Percentiles rank a stretch among this genome's conserved stretches.
Conservation (phyloP, 495 filamentous ascomycete species). For the Thermochaetoides thermophila region DNA sequence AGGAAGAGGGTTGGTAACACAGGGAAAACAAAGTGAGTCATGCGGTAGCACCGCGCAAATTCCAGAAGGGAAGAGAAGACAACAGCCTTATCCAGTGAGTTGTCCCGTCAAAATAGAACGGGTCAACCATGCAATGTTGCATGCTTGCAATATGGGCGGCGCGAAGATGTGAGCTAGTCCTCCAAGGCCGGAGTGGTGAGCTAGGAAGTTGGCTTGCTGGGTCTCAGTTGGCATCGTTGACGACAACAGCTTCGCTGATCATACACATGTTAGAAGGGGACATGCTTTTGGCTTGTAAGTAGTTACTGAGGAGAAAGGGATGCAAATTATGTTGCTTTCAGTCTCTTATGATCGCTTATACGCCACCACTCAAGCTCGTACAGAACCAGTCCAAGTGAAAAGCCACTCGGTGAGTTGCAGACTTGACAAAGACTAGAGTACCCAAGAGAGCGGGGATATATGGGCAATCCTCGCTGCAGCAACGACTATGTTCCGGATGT, state of each 20-base stretch:
- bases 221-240: conserved; percentile 6
- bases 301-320: conserved; percentile 79
- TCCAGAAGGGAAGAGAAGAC: conserved; percentile 28
- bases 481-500: conserved; percentile 36
- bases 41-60: conserved; percentile 25
- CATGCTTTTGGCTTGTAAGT: no score
- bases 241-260: conserved; percentile 24
- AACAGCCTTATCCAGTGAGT: conserved; percentile 40
- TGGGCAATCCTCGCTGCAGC: conserved; percentile 46
- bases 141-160: conserved; percentile 28
- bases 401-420: conserved; percentile 3
- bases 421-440: conserved; percentile 14
- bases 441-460: conserved; percentile 27
- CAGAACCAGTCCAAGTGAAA: no score
- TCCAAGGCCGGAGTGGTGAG: no score
- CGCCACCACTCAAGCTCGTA: no score
- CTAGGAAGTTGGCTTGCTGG: background rate
- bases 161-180: conserved; percentile 37
- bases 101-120: conserved; percentile 24
- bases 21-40: conserved; percentile 34
- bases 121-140: conserved; percentile 29
- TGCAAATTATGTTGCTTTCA: conserved; percentile 34
- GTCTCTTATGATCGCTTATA: no score
- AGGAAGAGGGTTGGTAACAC: conserved; percentile 37
- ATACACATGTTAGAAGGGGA: conserved; percentile 62